Base-by-base conservation (phyloP, 345 rosid species). In the Citrus trifoliata region DNA sequence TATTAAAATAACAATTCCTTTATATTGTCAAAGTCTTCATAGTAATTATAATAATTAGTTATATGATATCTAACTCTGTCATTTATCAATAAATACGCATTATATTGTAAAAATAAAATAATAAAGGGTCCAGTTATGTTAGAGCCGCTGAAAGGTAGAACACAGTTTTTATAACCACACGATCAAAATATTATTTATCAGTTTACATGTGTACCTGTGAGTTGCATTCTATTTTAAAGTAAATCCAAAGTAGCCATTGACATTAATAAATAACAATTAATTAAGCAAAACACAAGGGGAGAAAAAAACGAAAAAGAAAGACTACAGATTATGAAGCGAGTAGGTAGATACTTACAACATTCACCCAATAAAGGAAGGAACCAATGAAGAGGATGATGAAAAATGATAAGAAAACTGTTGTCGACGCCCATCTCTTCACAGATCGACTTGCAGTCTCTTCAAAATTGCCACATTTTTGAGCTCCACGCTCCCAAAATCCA, bases 321-420 rank as follows among this genome's bases (percentile, higher is more conserved):
- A 25, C 12, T 14, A 48, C 22, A 51, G 51, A 61, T 64, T 32
- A 61, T 28, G 14, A 66, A 3, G 24, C 61, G 70, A 30, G 18
- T 42, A 35, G 27, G 18, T 51, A 46, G 76, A 71, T 51, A 73
- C 78, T 75, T 84, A 85, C 91, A 82, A 80, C 4, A 66, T 81
- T 75, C 46, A 70, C 68, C 84, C 80, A 85, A 56, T 75, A 72
- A 72, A 84, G 25, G 37, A 84, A 71, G 76, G 80, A 80, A 58
- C 82, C 86, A 33, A 74, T 58, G 59, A 84, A 8, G 73, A 87
- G 46, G 82, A 82, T n/a, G 76, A 75, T 42, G 83, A 77, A 75
- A 72, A 88, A 77, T 66, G 82, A 32, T 19, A 86, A 24, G 61
- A 61, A 70, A 58, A 79, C 21, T 33, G 85, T 80, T 71, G 82